Evolutionary conservation across 2,329 filamentous ascomycete species (phyloP).

Genomic region (Hymenoscyphus scutula): DNA sequence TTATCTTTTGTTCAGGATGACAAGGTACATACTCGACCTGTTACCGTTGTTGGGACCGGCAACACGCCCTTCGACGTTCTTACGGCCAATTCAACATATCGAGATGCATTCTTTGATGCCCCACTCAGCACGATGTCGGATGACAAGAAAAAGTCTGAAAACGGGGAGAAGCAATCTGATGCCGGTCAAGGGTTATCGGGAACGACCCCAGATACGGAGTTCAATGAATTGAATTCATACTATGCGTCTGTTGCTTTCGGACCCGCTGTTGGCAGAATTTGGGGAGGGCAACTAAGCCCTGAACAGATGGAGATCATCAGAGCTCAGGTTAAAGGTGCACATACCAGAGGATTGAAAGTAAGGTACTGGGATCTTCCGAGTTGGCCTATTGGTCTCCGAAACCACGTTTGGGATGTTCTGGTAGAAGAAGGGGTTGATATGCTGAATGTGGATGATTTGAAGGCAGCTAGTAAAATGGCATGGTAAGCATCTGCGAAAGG

Average conservation of each 20-base stretch:
- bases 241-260: constrained; percentile 63
- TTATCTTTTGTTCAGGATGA: constrained; percentile 52
- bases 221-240: constrained; percentile 57
- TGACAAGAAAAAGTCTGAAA: constrained; percentile 6
- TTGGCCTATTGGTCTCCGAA: constrained; percentile 54
- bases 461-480: constrained; percentile 35
- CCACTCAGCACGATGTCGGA: constrained; percentile 50
- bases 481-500: constrained; percentile 21
- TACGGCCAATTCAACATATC: constrained; percentile 49
- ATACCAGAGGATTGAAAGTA: constrained; percentile 52
- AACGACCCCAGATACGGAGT: constrained; percentile 39
- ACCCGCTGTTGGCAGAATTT: constrained; percentile 49
- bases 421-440: constrained; percentile 57
- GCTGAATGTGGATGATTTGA: constrained; percentile 60
- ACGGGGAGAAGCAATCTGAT: constrained; percentile 20
- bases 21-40: constrained; percentile 50
- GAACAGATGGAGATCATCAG: constrained; percentile 45
- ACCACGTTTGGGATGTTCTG: constrained; percentile 56
- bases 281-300: constrained; percentile 46
- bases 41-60: constrained; percentile 70
- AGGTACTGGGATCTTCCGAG: constrained; percentile 60
- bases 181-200: constrained; percentile 45
- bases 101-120: constrained; percentile 66
- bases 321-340: constrained; percentile 46
- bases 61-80: constrained; percentile 58